phyloP scores from a whole-genome alignment of 768 basidiomycete species.

The Harrya chromipes region DNA sequence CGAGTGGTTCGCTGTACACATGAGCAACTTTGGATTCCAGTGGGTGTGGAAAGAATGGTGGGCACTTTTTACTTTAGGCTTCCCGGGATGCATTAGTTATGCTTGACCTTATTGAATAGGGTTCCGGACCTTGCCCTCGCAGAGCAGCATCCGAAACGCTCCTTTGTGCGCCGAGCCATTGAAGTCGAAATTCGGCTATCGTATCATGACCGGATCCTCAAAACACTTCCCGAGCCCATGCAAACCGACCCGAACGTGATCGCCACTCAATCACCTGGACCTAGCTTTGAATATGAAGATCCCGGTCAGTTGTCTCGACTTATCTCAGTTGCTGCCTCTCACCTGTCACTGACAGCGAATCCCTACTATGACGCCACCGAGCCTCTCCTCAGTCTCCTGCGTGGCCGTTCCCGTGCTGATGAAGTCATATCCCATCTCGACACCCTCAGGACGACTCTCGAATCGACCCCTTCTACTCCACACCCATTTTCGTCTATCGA shows the following conservation, averaged over 20 bases:
- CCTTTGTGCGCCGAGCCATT: slow-evolving; percentile 82
- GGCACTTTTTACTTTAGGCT: slow-evolving; percentile 16
- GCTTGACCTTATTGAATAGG: slow-evolving; percentile 45
- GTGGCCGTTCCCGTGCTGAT: slow-evolving; percentile 75
- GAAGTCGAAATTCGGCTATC: slow-evolving; percentile 90
- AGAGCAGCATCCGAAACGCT: slow-evolving; percentile 78
- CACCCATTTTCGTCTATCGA: slow-evolving; percentile 59
- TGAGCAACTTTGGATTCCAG: slow-evolving; percentile 96
- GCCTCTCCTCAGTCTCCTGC: slow-evolving; percentile 73
- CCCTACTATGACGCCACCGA: slow-evolving; percentile 80
- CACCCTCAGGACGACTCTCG: slow-evolving; percentile 60
- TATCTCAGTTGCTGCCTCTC: background rate
- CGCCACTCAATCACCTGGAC: slow-evolving; percentile 67
- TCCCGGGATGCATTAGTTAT: background rate
- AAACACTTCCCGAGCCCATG: slow-evolving; percentile 84
- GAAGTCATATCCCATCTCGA: slow-evolving; percentile 78
- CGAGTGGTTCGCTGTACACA: slow-evolving; percentile 94
- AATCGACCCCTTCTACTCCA: slow-evolving; percentile 51
- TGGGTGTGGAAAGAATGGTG: slow-evolving; percentile 99
- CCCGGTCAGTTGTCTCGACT: slow-evolving; percentile 45
- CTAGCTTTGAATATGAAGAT: slow-evolving; percentile 82
- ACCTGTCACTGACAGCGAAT: slow-evolving; percentile 47
- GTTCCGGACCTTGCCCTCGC: slow-evolving; percentile 75
- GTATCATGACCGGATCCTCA: slow-evolving; percentile 89
- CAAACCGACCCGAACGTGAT: slow-evolving; percentile 65